Evolutionary conservation across 2,329 filamentous ascomycete genomes (phyloP), one percentile per base, ranked within the genome.

Genomic region (Pseudocercospora cruenta): DNA sequence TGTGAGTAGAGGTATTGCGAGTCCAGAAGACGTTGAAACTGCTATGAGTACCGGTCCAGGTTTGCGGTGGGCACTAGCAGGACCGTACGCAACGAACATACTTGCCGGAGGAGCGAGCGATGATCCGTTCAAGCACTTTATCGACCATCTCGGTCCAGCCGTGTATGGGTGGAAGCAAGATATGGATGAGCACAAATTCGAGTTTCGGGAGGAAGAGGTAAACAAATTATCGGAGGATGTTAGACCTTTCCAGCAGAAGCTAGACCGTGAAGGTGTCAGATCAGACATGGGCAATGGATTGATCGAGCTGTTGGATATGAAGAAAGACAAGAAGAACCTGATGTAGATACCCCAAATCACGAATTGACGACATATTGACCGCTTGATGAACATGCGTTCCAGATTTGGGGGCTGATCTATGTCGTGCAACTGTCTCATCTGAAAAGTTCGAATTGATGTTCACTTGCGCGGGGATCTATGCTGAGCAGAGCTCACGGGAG

Each of bases 1-100:
- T 4, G 72, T 80, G 6, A 67, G 67, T 4, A 69, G 77, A 9
- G 78, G 78, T 3, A 70, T 81, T 3, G 68, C 71, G 19, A 73
- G 72, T 0, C 72, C 75, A 1, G 67, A 73, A 36, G 76, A 77
- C 49, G 47, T 76, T 16, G 77, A 72, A 49, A 67, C 69, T 36
- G 70, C 69, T 1, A 58, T 72, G 49, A 64, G 64, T 16, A 70
- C 62, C 2, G 67, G 67, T 22, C 69, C 67, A 24, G 70, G 70
- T 0, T 60, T 66, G 36, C 45, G 70, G 61, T 72, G 69, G 67
- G 70, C 70, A 1, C 16, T 70, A 4, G 64, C 58, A 7, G 70
- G 70, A 3, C 70, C 72, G 2, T 72, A 81, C 4, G 77, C 81
- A 64, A 68, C 66, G 24, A 69, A 66, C 24, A 60, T 66, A n/a